Base-by-base conservation (phyloP, 371 early-diverging fungal genomes). In the Circinella minor region DNA sequence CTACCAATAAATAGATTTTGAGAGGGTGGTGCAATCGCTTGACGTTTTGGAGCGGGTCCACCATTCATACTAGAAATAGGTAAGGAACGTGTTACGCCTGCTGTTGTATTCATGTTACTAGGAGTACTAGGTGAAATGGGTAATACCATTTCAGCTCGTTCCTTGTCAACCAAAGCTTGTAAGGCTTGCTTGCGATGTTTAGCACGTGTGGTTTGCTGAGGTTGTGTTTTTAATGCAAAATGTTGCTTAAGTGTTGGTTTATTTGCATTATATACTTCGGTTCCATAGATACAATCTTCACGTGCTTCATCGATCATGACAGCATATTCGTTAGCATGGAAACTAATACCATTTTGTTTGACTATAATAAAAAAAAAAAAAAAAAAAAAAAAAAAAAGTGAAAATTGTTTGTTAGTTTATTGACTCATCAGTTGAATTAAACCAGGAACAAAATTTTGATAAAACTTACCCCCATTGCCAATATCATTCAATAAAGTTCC, bases 231-330 rank as follows among this genome's bases (percentile, higher is more conserved):
- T 6, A 71, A 55, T 17, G 34, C 34, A 51, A 69, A 73, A 38
- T 73, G 74, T n/a, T 63, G 66, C 8, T 64, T 57, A 37, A 63
- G 57, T 13, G 74, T 69, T 17, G 70, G 74, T 46, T 66, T 48
- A 11, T 70, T 51, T 13, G 70, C 49, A 34, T 61, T 55, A 38
- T 48, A 73, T 14, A 27, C 47, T 10, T 65, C 67, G 57, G 65
- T 61, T 3, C 57, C 67, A 55, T 55, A 69, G 4, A 70, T 55
- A 47, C 54, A 66, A 0, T 65, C 39, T 36, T 60, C 63, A 14
- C 61, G 71, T 3, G 67, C 63, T 67, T 60, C 61, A 14, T n/a
- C 15, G n/a, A 18, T 47, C 59, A 70, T 27, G 39, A 70, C 20
- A 17, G 65, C 69, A 43, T 54, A 63, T 59, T 73, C 74, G 7